phyloP scores from a whole-genome alignment of 768 basidiomycete genomes.

The Albatrellus ellisii region DNA sequence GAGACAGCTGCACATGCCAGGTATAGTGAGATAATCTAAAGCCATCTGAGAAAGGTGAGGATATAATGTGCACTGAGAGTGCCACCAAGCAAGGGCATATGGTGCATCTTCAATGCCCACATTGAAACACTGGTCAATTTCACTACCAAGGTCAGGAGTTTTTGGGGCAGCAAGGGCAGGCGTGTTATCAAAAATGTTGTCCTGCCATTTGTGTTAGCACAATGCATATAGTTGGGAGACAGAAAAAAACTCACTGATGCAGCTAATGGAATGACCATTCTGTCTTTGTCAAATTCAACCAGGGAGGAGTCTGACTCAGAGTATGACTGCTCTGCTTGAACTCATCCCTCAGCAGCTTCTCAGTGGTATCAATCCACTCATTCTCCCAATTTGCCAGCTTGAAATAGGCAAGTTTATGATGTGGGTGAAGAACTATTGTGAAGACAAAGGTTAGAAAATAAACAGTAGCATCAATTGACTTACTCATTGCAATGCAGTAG shows the following conservation, averaged over 20 bases:
- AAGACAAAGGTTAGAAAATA: not conserved
- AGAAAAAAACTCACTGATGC: no score
- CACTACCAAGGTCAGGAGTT: not conserved
- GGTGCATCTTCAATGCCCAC: not conserved
- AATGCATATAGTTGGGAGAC: no score
- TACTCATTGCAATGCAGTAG: no score
- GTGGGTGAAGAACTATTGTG: not conserved
- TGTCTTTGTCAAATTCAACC: not conserved
- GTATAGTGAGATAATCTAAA: constrained; percentile 15
- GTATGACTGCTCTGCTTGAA: no score
- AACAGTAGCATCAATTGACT: not conserved
- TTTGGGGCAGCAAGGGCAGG: not conserved
- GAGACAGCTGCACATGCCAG: constrained; percentile 12
- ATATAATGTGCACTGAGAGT: not conserved
- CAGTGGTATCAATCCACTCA: not conserved
- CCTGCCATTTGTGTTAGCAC: not conserved
- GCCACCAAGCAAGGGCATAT: not conserved
- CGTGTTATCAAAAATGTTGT: not conserved
- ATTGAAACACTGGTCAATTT: not conserved
- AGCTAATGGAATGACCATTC: no score
- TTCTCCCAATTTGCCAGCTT: not conserved
- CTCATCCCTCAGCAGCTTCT: no score
- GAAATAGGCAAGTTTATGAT: not conserved
- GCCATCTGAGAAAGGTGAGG: not conserved
- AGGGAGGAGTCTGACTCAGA: no score